phyloP scores from a whole-genome alignment of 805 yeast genomes.

The Myxozyma monticola region DNA sequence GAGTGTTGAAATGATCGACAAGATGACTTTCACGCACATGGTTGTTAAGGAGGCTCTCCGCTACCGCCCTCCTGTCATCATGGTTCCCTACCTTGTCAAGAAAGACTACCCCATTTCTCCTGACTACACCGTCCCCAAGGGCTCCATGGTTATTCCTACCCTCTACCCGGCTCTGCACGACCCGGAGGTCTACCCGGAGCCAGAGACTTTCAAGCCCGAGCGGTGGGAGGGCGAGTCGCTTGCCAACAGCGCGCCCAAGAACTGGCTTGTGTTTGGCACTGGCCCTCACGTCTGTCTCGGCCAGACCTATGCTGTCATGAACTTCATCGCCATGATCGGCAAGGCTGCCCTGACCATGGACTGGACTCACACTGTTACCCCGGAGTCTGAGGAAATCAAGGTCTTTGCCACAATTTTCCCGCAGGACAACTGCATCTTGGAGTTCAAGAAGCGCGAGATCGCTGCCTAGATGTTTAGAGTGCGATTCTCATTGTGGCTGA shows the following conservation, averaged over 20 bases:
- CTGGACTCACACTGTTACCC: conserved; percentile 79
- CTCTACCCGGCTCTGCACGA: conserved; percentile 95
- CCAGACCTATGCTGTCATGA: conserved; percentile 87
- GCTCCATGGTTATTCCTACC: conserved; percentile 95
- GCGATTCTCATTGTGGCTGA: no score
- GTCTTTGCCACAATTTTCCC: conserved; percentile 99
- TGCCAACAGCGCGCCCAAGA: conserved; percentile 59
- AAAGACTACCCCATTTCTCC: conserved; percentile 79
- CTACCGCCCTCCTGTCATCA: conserved; percentile 94
- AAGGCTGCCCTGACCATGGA: conserved; percentile 81
- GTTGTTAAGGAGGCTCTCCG: conserved; percentile 91
- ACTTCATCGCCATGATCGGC: conserved; percentile 87
- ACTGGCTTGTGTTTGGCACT: conserved; percentile 96
- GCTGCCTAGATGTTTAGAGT: no score
- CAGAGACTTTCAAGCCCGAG: conserved; percentile 93
- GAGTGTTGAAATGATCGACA: conserved; percentile 70
- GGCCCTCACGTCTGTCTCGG: conserved; percentile 98
- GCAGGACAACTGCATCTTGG: conserved; percentile 83
- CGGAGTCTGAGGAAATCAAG: conserved; percentile 83
- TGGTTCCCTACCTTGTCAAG: conserved; percentile 97
- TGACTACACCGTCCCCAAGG: conserved; percentile 90
- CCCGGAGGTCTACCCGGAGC: conserved; percentile 93
- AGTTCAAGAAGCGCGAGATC: conserved; percentile 48
- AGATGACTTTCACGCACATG: conserved; percentile 85
- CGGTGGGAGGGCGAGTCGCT: conserved; percentile 84